phyloP scores from a whole-genome alignment of 441 rosid species.

The Sinapis alba region DNA sequence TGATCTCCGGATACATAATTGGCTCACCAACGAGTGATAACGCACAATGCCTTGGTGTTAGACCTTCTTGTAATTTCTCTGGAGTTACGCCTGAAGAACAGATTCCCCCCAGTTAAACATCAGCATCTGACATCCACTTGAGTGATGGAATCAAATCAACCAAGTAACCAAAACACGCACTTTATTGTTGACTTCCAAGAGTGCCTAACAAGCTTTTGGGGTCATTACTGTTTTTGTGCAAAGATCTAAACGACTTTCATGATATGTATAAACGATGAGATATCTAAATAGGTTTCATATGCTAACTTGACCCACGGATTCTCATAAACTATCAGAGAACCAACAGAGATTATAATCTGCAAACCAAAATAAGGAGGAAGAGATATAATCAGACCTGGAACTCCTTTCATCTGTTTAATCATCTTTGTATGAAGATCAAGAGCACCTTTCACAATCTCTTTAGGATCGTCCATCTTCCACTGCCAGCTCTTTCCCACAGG shows the following conservation, averaged over 20 bases:
- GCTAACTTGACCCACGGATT: constrained; percentile 5
- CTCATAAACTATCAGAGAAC: background rate
- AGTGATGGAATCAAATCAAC: background rate
- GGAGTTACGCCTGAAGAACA: constrained; percentile 68
- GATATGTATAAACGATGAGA: constrained; percentile 1
- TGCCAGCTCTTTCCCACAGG: constrained; percentile 99
- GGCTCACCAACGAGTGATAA: constrained; percentile 98
- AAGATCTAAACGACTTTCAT: background rate
- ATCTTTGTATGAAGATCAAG: constrained; percentile 82
- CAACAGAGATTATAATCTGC: background rate
- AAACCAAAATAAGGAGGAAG: background rate
- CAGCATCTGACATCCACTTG: constrained; percentile 6
- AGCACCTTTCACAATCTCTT: constrained; percentile 80
- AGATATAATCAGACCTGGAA: constrained; percentile 70
- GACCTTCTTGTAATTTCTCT: constrained; percentile 80
- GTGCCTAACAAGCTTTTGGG: constrained; percentile 1
- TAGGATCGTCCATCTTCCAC: constrained; percentile 98
- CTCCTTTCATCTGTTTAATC: constrained; percentile 99
- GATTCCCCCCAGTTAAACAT: background rate
- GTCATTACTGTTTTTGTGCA: background rate
- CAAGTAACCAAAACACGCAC: constrained; percentile 1
- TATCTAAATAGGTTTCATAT: background rate
- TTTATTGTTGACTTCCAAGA: background rate
- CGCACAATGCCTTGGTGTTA: constrained; percentile 92
- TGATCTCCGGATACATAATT: constrained; percentile 94